Base-by-base conservation (phyloP, 495 filamentous ascomycete genomes). In the Jackrogersella multiformis region DNA sequence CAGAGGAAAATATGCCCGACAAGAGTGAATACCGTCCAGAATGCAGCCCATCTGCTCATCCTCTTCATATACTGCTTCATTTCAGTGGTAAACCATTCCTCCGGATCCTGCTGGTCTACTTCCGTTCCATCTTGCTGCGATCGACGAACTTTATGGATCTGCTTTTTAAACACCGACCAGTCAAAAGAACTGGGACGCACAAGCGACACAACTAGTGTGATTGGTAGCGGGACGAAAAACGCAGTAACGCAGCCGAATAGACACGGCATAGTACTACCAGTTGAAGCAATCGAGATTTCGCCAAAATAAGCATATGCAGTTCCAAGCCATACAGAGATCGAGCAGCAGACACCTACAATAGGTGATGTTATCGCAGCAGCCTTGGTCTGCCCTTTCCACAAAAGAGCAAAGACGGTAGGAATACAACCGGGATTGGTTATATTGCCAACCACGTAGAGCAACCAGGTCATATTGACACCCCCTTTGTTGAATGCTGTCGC, bases 401-500 rank as follows among this genome's bases (percentile, higher is more conserved):
- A 5, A 10, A 52, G 26, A 35, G 48, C 48, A 13, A 52, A 35
- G 1, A 52, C 48, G 6, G 48, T 52, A 1, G 48, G 48, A 18
- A 52, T 52, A 12, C 48, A 52, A 2, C 48, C 48, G 1, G 48
- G 48, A 8, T 52, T 52, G 30, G 30, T 52, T 34, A 52, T 35
- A 13, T 52, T 52, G 7, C 48, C 48, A 35, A 52, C 30, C 28
- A 35, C 16, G 28, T 52, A 52, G 18, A 52, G 48, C 26, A 52
- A 9, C 48, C 48, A 52, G 30, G 48, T 52, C 48, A 52, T 52
- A 5, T 52, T 20, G 26, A 52, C 48, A 10, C 48, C 48, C 16
- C 48, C 48, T 52, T 52, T 52, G 16, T 52, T 52, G 28, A 52
- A 52, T 12, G 48, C 48, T 1, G 48, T 52, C 48, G 48, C 26